Conservation (phyloP, 108 stramenopile genomes). For the Cafeteria roenbergensis region DNA sequence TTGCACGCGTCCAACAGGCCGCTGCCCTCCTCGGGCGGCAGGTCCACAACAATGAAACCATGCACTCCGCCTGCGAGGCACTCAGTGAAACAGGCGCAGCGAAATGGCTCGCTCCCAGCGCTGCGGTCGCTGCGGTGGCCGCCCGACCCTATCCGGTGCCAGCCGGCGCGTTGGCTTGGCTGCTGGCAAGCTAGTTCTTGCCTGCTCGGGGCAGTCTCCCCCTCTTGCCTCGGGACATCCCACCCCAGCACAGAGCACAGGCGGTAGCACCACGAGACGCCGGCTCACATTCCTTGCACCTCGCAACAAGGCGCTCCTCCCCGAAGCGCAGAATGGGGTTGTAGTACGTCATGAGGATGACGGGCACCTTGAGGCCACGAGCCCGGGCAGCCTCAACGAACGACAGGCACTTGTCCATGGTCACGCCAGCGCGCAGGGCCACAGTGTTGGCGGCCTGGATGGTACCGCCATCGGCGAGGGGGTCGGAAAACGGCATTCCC, state of each 20-base stretch:
- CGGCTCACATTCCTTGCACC: constrained; percentile 28
- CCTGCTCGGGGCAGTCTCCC: no score
- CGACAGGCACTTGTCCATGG: constrained; percentile 61
- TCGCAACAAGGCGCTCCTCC: constrained; percentile 65
- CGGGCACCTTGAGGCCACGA: constrained; percentile 81
- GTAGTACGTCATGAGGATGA: constrained; percentile 95
- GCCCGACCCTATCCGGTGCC: no score
- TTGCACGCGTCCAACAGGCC: constrained; percentile 46
- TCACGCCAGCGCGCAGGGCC: constrained; percentile 71
- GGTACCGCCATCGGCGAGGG: constrained; percentile 93
- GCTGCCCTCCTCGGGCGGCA: constrained; percentile 77
- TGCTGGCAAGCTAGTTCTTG: no score
- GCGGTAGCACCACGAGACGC: no score
- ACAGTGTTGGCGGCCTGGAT: constrained; percentile 84
- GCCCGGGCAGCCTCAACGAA: constrained; percentile 68
- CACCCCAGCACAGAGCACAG: no score
- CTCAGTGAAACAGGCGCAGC: no score
- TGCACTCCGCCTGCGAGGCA: constrained; percentile 60
- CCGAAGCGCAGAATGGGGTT: constrained; percentile 91
- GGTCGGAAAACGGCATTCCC: constrained; percentile 95
- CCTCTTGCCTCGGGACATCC: no score
- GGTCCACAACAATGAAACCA: constrained; percentile 94
- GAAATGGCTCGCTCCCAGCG: no score
- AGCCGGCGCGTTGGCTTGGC: no score
- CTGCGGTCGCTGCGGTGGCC: no score